Conservation (phyloP, 345 rosid species). For the Diplotaxis tenuifolia region DNA sequence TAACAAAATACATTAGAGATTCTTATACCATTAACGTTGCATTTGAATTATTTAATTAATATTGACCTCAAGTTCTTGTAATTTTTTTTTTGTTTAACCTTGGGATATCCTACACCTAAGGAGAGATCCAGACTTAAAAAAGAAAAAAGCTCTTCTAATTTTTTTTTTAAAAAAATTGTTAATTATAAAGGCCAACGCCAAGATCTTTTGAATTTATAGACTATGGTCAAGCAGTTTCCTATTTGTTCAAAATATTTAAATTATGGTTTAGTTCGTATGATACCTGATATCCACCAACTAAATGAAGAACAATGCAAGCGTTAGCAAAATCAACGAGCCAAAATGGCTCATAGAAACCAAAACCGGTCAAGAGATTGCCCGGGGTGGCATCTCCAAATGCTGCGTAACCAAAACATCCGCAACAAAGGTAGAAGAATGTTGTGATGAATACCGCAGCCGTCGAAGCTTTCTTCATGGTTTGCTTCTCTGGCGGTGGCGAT, state of each 20-base stretch:
- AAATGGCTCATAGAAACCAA: conserved; percentile 75
- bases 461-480: conserved; percentile 84
- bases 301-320: conserved; percentile 68
- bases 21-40: background rate
- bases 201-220: background rate
- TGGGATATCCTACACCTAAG: too few relatives aligned
- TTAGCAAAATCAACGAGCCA: conserved; percentile 80
- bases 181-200: background rate
- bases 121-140: too few relatives aligned
- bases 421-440: conserved; percentile 61
- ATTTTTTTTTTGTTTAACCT: too few relatives aligned
- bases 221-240: background rate
- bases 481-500: conserved; percentile 73
- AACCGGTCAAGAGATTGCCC: conserved; percentile 72
- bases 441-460: conserved; percentile 44
- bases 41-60: conserved; percentile 6
- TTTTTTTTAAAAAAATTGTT: too few relatives aligned
- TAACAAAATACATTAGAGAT: too few relatives aligned
- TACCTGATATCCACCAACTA: conserved; percentile 72
- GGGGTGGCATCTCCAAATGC: conserved; percentile 81
- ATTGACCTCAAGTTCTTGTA: background rate
- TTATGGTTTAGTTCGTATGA: background rate
- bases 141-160: too few relatives aligned
- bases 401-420: conserved; percentile 82
- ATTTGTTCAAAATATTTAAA: background rate